Conservation (phyloP, 148 eudicot genomes). For the Diospyros kaki region DNA sequence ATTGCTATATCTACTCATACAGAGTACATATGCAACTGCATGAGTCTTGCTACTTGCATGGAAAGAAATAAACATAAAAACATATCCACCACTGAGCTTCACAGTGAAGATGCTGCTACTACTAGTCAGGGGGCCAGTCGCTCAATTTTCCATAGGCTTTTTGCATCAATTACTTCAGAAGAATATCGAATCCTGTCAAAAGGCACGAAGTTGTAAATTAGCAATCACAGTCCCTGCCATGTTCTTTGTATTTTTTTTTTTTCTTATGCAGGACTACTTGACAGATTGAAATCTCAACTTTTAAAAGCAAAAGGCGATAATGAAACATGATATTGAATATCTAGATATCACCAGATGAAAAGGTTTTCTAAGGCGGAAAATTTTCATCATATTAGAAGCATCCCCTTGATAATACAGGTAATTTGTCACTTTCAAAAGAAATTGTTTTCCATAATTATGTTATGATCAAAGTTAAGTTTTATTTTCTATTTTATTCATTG, state of each 20-base stretch:
- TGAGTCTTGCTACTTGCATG: background rate
- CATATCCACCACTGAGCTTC: constrained; percentile 11
- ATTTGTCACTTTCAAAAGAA: no score
- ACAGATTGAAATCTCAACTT: no score
- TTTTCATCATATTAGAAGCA: no score
- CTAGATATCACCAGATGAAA: background rate
- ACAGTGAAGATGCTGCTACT: constrained; percentile 36
- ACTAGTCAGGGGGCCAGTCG: constrained; percentile 85
- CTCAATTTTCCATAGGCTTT: constrained; percentile 51
- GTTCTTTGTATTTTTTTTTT: background rate
- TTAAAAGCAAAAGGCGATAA: background rate
- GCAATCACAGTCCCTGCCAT: background rate
- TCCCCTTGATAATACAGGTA: no score
- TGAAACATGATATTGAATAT: background rate
- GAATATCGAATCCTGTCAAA: constrained; percentile 61
- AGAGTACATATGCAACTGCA: background rate
- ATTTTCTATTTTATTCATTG: no score
- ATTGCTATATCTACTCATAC: background rate
- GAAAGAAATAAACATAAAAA: background rate
- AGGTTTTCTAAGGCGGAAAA: background rate
- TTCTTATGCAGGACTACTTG: background rate
- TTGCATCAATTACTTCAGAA: constrained; percentile 49
- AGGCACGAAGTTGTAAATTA: background rate
- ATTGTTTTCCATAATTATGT: no score
- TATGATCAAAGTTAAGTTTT: no score